These are phyloP conservation scores for Blastobotrys indianensis DNA, from an alignment of 1,139 yeast species.

Conservation along the genomic window DNA sequence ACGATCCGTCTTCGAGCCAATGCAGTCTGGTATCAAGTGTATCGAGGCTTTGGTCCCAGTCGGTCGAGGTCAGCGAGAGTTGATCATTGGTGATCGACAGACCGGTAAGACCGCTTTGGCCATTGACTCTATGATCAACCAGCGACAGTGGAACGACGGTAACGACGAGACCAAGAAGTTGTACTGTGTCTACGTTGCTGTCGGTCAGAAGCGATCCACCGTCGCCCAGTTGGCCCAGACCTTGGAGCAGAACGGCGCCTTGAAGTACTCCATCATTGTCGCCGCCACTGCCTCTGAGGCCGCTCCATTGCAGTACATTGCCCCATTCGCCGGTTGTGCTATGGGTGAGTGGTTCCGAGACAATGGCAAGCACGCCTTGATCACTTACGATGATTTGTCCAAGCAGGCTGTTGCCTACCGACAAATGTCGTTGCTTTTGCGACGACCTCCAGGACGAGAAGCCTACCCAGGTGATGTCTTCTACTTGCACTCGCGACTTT, in stretches of 20 bases:
- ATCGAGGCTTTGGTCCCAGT: conserved; percentile 99
- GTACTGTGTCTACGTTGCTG: conserved; percentile 99
- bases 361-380: conserved; percentile 96
- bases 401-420: conserved; percentile 99
- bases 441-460: conserved; percentile 98
- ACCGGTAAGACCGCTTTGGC: conserved; percentile 99
- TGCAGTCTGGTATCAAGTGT: conserved; percentile 99
- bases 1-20: conserved; percentile 97
- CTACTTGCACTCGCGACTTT: conserved; percentile 93
- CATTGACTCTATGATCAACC: conserved; percentile 95
- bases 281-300: conserved; percentile 99
- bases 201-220: conserved; percentile 99
- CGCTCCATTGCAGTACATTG: conserved; percentile 99
- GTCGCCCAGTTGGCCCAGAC: conserved; percentile 99
- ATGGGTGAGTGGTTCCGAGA: conserved; percentile 99
- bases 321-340: conserved; percentile 99
- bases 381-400: conserved; percentile 96
- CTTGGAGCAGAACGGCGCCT: conserved; percentile 95
- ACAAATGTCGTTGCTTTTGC: conserved; percentile 94
- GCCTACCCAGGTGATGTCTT: conserved; percentile 97
- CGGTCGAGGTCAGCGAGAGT: conserved; percentile 99
- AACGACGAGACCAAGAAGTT: conserved; percentile 93
- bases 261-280: conserved; percentile 95
- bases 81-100: conserved; percentile 99
- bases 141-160: conserved; percentile 97